Evolutionary conservation across 2,329 filamentous ascomycete species (phyloP), one percentile per base, ranked within the genome.

Genomic region (Beauveria rudraprayagi): DNA sequence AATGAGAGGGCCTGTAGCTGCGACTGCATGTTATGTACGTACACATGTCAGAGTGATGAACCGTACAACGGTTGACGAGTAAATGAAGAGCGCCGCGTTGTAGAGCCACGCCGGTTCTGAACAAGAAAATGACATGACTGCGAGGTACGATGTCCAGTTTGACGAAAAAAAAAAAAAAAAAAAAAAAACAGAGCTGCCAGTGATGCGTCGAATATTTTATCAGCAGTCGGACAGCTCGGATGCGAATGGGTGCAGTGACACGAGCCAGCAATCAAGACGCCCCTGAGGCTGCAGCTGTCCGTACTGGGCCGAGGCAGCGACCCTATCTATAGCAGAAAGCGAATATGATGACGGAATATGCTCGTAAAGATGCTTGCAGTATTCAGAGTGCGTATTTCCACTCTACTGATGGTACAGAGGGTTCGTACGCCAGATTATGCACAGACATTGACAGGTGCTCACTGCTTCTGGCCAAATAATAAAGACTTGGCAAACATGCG

Each of bases 21-120:
- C 34, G 5, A 37, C 34, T 2, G 30, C 3, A 22, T 14, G n/a
- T n/a, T n/a, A 34, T 11, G 9, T 11, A 26, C 57, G 26, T 60
- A 61, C 58, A 37, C 58, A 61, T 11, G 58, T 51, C 19, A 47
- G 30, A 17, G 58, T 37, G 28, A 61, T 14, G 30, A 47, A 55
- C 11, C 58, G 51, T n/a, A 61, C 50, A 50, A 55, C 10, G 7
- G 51, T 22, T 8, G 51, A 61, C 3, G 58, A 61, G 14, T 55
- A 61, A 5, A 61, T 22, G 16, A 61, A 50, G 28, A 55, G 17
- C 1, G 17, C 28, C 19, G 43, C 50, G 58, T 51, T 55, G 24
- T 55, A 61, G 3, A 61, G 58, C 58, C 58, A 61, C 19, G 28
- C 28, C 24, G 26, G 14, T 28, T 54, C 48, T 40, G 48, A 40